Percentiles rank a stretch among this genome's conserved stretches.
These are phyloP conservation scores for Wakefieldia striispora DNA, from an alignment of 768 basidiomycete species.

Conservation along the genomic window DNA sequence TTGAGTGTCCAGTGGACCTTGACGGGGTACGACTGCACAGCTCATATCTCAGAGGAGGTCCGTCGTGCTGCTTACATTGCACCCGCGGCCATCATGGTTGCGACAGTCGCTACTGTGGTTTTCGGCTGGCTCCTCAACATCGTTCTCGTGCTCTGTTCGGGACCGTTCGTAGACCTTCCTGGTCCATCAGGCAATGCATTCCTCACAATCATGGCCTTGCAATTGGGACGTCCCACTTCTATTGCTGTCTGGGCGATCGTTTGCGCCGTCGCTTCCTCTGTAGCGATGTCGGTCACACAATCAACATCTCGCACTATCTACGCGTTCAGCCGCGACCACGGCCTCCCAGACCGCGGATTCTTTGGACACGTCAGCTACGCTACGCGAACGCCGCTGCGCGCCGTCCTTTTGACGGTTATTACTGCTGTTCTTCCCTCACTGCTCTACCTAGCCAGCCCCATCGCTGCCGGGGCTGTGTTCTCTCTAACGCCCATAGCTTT, in stretches of 20 bases:
- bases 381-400: slow-evolving; percentile 55
- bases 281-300: slow-evolving; percentile 52
- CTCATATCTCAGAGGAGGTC: slow-evolving; percentile 42
- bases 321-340: slow-evolving; percentile 55
- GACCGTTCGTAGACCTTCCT: slow-evolving; percentile 46
- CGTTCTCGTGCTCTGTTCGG: slow-evolving; percentile 57
- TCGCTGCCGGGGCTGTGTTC: slow-evolving; percentile 57
- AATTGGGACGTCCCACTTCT: slow-evolving; percentile 49
- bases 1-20: slow-evolving; percentile 50
- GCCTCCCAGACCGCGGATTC: slow-evolving; percentile 56
- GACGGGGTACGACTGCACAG: slow-evolving; percentile 32
- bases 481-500: slow-evolving; percentile 49
- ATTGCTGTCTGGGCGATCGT: slow-evolving; percentile 57
- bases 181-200: slow-evolving; percentile 54
- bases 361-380: slow-evolving; percentile 46
- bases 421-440: slow-evolving; percentile 43
- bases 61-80: slow-evolving; percentile 50
- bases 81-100: slow-evolving; percentile 43
- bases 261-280: slow-evolving; percentile 60
- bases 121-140: slow-evolving; percentile 68
- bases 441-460: slow-evolving; percentile 50
- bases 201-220: slow-evolving; percentile 53
- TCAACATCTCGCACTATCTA: slow-evolving; percentile 58
- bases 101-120: slow-evolving; percentile 44
- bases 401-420: slow-evolving; percentile 51